Conservation (phyloP, 805 yeast species). For the Yueomyces sinensis region DNA sequence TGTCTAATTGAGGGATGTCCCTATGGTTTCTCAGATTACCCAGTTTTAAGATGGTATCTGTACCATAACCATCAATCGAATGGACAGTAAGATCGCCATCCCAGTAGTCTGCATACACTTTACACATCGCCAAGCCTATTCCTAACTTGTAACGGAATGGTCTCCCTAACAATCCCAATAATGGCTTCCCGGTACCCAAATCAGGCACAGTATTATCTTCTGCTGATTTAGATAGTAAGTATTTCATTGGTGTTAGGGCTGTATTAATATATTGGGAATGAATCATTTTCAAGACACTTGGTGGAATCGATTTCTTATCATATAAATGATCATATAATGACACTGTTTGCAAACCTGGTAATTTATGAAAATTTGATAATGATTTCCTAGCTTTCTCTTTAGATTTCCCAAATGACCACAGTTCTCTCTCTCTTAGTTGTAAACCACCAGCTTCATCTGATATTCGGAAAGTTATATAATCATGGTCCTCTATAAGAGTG, state of each 20-base stretch:
- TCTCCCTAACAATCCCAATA: constrained; percentile 53
- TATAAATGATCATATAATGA: constrained; percentile 21
- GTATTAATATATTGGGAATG: constrained; percentile 22
- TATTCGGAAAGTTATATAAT: constrained; percentile 60
- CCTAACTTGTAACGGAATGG: constrained; percentile 70
- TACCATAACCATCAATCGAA: constrained; percentile 82
- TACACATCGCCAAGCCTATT: constrained; percentile 83
- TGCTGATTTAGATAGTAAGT: constrained; percentile 4
- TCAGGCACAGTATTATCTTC: constrained; percentile 6
- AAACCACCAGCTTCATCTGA: constrained; percentile 91
- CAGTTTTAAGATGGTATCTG: constrained; percentile 71
- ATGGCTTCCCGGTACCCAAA: constrained; percentile 29
- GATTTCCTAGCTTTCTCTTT: constrained; percentile 45
- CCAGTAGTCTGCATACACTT: constrained; percentile 93
- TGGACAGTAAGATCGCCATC: constrained; percentile 78
- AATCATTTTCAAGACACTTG: constrained; percentile 6
- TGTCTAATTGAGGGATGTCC: constrained; percentile 54
- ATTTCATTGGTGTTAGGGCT: constrained; percentile 23
- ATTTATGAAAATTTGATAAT: constrained; percentile 51
- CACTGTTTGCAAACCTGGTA: constrained; percentile 45
- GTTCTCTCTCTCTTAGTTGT: constrained; percentile 34
- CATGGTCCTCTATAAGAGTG: constrained; percentile 52
- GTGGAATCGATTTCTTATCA: constrained; percentile 1
- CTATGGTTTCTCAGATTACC: constrained; percentile 64
- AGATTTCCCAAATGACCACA: constrained; percentile 82